Percentiles rank a stretch among this genome's conserved stretches.
These are phyloP conservation scores for Pestalotiopsis sp. DNA, from an alignment of 2,329 filamentous ascomycete species.

Conservation along the genomic window DNA sequence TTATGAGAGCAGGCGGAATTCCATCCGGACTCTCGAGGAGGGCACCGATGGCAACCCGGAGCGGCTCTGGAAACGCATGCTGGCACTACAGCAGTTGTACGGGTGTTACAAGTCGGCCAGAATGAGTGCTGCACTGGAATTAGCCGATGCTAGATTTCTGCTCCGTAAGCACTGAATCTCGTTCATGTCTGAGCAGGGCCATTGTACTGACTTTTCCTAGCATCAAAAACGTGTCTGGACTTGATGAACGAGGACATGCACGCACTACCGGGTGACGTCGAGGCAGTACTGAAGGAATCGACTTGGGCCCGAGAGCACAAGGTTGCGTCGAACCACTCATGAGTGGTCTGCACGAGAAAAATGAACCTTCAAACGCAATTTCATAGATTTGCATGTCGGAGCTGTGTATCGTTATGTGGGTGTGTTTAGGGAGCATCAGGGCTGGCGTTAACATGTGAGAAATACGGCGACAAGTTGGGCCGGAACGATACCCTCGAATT, in stretches of 20 bases:
- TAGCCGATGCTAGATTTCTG: constrained; percentile 38
- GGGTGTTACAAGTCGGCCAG: constrained; percentile 50
- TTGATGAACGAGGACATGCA: constrained; percentile 33
- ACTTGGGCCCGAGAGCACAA: background rate
- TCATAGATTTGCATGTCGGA: background rate
- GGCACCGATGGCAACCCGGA: constrained; percentile 39
- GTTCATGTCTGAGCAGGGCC: background rate
- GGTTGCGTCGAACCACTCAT: background rate
- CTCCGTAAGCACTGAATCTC: constrained; percentile 41
- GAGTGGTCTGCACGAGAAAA: background rate
- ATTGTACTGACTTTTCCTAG: constrained; percentile 18
- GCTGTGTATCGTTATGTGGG: background rate
- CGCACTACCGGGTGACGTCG: constrained; percentile 26
- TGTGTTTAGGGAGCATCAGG: background rate
- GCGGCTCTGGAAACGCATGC: constrained; percentile 49
- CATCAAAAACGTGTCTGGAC: constrained; percentile 32
- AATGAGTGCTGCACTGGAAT: constrained; percentile 46
- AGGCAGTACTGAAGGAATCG: constrained; percentile 16
- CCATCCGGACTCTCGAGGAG: constrained; percentile 30
- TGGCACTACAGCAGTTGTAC: constrained; percentile 45
- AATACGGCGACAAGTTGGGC: background rate
- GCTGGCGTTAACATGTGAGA: background rate
- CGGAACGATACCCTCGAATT: constrained; percentile 2
- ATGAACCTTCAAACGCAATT: background rate
- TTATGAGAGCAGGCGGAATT: constrained; percentile 18